A percentile compares a stretch with the other conserved stretches of the same genome.
Evolutionary conservation across 768 basidiomycete genomes (phyloP).

Genomic region (Chlorophyllum brunneum): DNA sequence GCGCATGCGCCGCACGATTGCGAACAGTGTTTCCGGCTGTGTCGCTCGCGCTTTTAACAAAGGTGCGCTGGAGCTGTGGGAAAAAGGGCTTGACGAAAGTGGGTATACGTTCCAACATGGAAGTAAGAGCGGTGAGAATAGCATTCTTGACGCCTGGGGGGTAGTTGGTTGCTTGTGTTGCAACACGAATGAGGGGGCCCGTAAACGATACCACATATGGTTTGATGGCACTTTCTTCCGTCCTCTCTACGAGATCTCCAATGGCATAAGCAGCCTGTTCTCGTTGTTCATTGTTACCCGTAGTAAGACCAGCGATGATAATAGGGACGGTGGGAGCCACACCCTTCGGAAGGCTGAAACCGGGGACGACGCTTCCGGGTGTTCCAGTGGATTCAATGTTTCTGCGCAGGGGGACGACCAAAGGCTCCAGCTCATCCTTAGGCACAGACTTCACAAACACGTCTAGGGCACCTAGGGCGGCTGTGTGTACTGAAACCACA

Average conservation of each 20-base stretch:
- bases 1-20: constrained; percentile 74
- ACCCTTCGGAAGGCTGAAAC: constrained; percentile 84
- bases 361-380: constrained; percentile 74
- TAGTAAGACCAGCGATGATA: constrained; percentile 89
- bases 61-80: constrained; percentile 94
- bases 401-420: constrained; percentile 85
- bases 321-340: constrained; percentile 80
- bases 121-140: constrained; percentile 80
- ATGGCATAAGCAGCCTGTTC: constrained; percentile 96
- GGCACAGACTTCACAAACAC: constrained; percentile 84
- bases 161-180: constrained; percentile 83
- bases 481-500: constrained; percentile 69
- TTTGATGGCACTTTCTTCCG: constrained; percentile 80
- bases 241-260: constrained; percentile 89
- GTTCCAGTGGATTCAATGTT: constrained; percentile 84
- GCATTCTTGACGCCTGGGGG: constrained; percentile 92
- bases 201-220: constrained; percentile 95
- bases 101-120: constrained; percentile 84
- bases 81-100: constrained; percentile 95
- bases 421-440: constrained; percentile 88
- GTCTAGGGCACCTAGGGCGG: constrained; percentile 82
- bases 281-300: constrained; percentile 90
- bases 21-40: constrained; percentile 74
- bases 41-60: constrained; percentile 90
- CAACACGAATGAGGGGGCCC: constrained; percentile 92